A percentile compares a stretch with the other conserved stretches of the same genome.
Evolutionary conservation across 2,329 filamentous ascomycete species (phyloP).

Genomic region (Tolypocladium cylindrosporum): DNA sequence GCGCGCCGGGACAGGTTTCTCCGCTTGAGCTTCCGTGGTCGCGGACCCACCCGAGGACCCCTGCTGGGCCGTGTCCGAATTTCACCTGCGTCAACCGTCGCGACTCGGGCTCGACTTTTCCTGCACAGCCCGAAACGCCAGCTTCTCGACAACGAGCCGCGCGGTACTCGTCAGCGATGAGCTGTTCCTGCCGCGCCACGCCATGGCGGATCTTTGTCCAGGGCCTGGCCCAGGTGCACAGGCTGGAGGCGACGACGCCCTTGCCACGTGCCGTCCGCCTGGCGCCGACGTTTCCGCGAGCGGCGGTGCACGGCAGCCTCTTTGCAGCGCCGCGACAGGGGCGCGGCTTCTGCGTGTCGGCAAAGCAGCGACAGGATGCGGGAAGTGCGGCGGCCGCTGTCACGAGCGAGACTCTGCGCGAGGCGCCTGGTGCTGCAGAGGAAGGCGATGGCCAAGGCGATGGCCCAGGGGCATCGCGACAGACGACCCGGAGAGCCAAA

Average conservation of each 20-base stretch:
- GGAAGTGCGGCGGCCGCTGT: not conserved
- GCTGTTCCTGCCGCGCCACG: slow-evolving; percentile 35
- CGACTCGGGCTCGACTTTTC: not conserved
- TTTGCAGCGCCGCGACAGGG: not conserved
- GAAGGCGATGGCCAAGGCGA: not conserved
- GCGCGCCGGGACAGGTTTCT: not conserved
- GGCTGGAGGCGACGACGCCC: slow-evolving; percentile 12
- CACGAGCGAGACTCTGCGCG: not conserved
- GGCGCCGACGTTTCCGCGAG: not conserved
- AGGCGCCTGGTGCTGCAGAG: not conserved
- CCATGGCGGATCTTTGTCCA: slow-evolving; percentile 38
- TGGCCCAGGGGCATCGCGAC: not conserved
- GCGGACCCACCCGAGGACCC: not conserved
- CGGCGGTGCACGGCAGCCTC: not conserved
- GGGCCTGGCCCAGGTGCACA: slow-evolving; percentile 31
- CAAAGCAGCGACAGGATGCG: slow-evolving; percentile 8
- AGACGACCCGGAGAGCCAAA: not conserved
- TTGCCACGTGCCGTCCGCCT: not conserved
- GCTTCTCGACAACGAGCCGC: slow-evolving; percentile 1
- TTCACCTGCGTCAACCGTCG: not conserved
- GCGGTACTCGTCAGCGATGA: slow-evolving; percentile 24
- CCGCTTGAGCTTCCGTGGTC: not conserved
- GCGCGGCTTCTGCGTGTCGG: slow-evolving; percentile 11
- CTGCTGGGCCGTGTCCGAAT: not conserved
- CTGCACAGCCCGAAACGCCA: not conserved